These are phyloP conservation scores for Aquilaria yunnanensis DNA, from an alignment of 345 rosid genomes.

Conservation along the genomic window DNA sequence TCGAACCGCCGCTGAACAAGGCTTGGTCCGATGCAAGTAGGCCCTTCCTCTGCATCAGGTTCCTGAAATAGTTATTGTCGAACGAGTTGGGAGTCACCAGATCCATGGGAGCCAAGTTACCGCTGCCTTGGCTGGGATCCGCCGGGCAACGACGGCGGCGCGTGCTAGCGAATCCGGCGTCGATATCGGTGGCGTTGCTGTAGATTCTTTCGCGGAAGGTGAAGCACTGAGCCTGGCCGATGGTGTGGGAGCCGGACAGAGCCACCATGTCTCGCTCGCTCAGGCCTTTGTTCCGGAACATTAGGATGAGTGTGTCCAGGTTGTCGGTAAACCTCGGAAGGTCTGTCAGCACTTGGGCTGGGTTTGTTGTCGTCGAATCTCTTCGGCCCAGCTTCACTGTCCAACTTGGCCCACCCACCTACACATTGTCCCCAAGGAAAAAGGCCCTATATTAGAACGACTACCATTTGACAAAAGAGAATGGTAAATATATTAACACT, in stretches of 20 bases:
- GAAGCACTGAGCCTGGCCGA: conserved; percentile 49
- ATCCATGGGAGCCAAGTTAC: conserved; percentile 35
- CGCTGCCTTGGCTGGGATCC: conserved; percentile 9
- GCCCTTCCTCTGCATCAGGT: conserved; percentile 47
- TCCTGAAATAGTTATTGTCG: conserved; percentile 50
- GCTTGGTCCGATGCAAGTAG: conserved; percentile 45
- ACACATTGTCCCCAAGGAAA: too few species aligned
- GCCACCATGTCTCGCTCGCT: conserved; percentile 57
- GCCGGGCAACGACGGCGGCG: conserved; percentile 36
- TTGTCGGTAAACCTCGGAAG: conserved; percentile 37
- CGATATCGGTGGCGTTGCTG: conserved; percentile 34
- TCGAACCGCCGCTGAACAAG: conserved; percentile 39
- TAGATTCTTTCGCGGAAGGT: conserved; percentile 45
- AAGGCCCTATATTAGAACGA: too few species aligned
- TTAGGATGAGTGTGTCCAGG: conserved; percentile 28
- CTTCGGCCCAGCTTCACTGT: conserved; percentile 35
- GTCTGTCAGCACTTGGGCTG: conserved; percentile 25
- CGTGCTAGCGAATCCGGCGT: conserved; percentile 38
- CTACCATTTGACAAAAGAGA: too few species aligned
- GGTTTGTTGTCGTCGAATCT: conserved; percentile 34
- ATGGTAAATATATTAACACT: too few species aligned
- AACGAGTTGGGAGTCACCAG: conserved; percentile 48
- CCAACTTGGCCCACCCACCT: conserved; percentile 47
- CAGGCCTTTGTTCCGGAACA: conserved; percentile 40
- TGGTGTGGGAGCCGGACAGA: conserved; percentile 50